Evolutionary conservation across 2,329 filamentous ascomycete genomes (phyloP).

Genomic region (Aspergillus glaucus): DNA sequence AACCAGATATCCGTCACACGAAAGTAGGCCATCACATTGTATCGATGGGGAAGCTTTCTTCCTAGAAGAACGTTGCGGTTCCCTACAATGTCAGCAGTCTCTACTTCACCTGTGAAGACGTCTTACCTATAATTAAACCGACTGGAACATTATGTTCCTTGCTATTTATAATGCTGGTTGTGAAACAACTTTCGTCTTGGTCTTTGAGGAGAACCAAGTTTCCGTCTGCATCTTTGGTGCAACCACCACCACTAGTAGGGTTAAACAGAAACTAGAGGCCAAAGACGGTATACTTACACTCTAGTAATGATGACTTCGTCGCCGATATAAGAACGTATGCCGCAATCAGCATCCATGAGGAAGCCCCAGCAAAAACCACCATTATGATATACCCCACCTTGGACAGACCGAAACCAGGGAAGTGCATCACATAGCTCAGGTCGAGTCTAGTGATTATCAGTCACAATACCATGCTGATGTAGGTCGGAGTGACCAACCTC

Average conservation of each 20-base stretch:
- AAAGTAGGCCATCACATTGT: slow-evolving; percentile 63
- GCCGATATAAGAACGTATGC: slow-evolving; percentile 53
- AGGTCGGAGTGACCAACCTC: slow-evolving; percentile 24
- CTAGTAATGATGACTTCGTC: slow-evolving; percentile 58
- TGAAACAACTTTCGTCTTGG: slow-evolving; percentile 35
- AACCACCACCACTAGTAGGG: slow-evolving; percentile 48
- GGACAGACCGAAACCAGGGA: slow-evolving; percentile 56
- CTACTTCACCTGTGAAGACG: not conserved
- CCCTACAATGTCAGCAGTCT: slow-evolving; percentile 37
- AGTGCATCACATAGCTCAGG: slow-evolving; percentile 59
- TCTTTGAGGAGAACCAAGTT: slow-evolving; percentile 44
- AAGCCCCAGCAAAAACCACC: slow-evolving; percentile 50
- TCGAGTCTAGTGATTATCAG: slow-evolving; percentile 31
- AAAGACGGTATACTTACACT: slow-evolving; percentile 41
- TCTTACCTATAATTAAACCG: slow-evolving; percentile 50
- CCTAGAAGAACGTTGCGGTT: slow-evolving; percentile 45
- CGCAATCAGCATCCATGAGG: slow-evolving; percentile 52
- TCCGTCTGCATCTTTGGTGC: slow-evolving; percentile 41
- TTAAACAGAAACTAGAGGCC: slow-evolving; percentile 10
- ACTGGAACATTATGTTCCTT: slow-evolving; percentile 46
- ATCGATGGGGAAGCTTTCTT: slow-evolving; percentile 50
- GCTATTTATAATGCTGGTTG: slow-evolving; percentile 42
- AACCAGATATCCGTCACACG: slow-evolving; percentile 63
- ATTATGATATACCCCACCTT: slow-evolving; percentile 53
- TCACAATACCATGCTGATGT: not conserved